phyloP scores from a whole-genome alignment of 306 rosid species.

The Lupinus albus region DNA sequence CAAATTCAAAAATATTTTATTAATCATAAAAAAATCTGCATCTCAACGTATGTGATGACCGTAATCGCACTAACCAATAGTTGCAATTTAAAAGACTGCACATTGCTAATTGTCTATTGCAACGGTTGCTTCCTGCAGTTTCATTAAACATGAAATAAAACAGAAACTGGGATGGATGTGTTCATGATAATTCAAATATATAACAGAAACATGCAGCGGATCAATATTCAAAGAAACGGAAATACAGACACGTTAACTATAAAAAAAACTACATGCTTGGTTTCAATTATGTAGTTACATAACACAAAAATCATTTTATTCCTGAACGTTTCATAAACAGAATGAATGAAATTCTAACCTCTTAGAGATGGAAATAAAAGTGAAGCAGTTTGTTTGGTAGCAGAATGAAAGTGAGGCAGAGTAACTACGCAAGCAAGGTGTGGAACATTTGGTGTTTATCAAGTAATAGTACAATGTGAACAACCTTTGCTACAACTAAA shows the following conservation, averaged over 20 bases:
- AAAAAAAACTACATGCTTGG: background rate
- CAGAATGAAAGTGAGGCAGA: background rate
- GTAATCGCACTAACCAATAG: no score
- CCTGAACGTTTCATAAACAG: slow-evolving; percentile 7
- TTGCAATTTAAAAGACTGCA: no score
- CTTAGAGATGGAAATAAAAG: background rate
- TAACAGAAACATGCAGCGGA: slow-evolving; percentile 26
- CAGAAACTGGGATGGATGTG: background rate
- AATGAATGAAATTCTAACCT: slow-evolving; percentile 30
- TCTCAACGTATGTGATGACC: no score
- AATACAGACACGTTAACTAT: background rate
- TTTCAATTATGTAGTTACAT: slow-evolving; percentile 2
- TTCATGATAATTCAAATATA: slow-evolving; percentile 7
- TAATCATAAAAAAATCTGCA: no score
- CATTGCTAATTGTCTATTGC: background rate
- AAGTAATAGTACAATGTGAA: background rate
- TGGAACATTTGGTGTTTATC: no score
- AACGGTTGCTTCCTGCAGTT: background rate
- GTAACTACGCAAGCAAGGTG: background rate
- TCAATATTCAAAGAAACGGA: no score
- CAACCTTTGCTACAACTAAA: slow-evolving; percentile 5
- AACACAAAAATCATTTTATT: background rate
- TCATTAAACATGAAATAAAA: slow-evolving; percentile 30
- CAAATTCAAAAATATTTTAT: no score
- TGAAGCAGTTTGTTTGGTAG: background rate